Conservation (phyloP, 2,329 filamentous ascomycete species). For the Cladophialophora immunda region DNA sequence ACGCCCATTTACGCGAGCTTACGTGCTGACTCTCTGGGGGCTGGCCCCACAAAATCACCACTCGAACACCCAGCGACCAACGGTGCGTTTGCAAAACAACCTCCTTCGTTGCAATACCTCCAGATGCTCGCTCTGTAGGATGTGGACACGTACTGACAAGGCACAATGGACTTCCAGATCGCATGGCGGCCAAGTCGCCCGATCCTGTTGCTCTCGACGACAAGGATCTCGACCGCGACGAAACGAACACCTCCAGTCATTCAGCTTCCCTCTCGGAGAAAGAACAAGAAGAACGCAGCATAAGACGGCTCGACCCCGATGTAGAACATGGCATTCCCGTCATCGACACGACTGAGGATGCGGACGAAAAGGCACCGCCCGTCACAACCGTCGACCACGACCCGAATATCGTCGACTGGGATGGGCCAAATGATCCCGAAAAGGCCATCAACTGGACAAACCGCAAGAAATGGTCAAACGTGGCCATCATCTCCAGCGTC, state of each 20-base stretch:
- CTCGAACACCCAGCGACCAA: background rate
- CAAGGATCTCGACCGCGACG: constrained; percentile 15
- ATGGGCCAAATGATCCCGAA: constrained; percentile 63
- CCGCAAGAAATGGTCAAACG: constrained; percentile 53
- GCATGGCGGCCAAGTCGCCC: constrained; percentile 21
- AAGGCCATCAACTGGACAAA: constrained; percentile 69
- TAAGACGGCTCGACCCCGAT: constrained; percentile 26
- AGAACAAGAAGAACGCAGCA: constrained; percentile 12
- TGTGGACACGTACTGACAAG: background rate
- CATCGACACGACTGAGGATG: constrained; percentile 35
- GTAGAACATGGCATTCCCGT: constrained; percentile 37
- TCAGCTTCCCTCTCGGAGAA: constrained; percentile 21
- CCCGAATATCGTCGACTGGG: constrained; percentile 67
- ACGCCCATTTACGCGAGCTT: constrained; percentile 10
- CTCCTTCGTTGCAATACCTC: background rate
- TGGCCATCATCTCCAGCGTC: constrained; percentile 59
- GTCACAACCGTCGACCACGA: constrained; percentile 42
- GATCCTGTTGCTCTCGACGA: constrained; percentile 2
- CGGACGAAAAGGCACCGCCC: constrained; percentile 27
- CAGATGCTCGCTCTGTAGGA: background rate
- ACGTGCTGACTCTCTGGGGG: constrained; percentile 2
- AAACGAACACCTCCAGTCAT: constrained; percentile 19
- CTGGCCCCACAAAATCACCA: constrained; percentile 10
- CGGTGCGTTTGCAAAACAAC: background rate
- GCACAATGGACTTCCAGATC: constrained; percentile 22